These are phyloP conservation scores for Prunus armeniaca DNA, from an alignment of 306 rosid genomes.

Conservation along the genomic window DNA sequence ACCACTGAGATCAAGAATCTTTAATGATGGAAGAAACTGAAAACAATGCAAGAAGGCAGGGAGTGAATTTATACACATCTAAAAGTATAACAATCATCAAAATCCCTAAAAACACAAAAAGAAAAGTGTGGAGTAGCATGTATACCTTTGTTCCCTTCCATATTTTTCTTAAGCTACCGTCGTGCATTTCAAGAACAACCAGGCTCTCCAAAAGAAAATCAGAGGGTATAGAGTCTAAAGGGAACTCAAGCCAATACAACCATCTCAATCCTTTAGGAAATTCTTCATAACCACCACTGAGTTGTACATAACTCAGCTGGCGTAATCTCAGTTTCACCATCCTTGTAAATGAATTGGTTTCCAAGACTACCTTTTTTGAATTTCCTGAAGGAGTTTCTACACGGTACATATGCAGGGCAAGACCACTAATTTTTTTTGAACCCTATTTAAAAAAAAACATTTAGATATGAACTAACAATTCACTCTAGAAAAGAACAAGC, in stretches of 20 bases:
- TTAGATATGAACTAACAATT: no score
- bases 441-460: no score
- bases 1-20: background rate
- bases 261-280: slow-evolving; percentile 9
- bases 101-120: background rate
- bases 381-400: no score
- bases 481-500: background rate
- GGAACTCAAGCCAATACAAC: slow-evolving; percentile 12
- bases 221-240: background rate
- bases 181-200: background rate
- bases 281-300: background rate
- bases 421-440: no score
- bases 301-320: slow-evolving; percentile 3
- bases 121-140: background rate
- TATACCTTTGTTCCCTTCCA: background rate
- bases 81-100: background rate
- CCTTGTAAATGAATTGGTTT: no score
- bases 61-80: no score
- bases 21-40: background rate
- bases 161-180: background rate
- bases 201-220: background rate
- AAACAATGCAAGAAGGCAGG: background rate
- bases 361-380: no score
- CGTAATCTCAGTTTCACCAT: background rate
- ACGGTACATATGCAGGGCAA: no score